These are phyloP conservation scores for Earliella scabrosa DNA, from an alignment of 1,284 basidiomycete species.

Conservation along the genomic window DNA sequence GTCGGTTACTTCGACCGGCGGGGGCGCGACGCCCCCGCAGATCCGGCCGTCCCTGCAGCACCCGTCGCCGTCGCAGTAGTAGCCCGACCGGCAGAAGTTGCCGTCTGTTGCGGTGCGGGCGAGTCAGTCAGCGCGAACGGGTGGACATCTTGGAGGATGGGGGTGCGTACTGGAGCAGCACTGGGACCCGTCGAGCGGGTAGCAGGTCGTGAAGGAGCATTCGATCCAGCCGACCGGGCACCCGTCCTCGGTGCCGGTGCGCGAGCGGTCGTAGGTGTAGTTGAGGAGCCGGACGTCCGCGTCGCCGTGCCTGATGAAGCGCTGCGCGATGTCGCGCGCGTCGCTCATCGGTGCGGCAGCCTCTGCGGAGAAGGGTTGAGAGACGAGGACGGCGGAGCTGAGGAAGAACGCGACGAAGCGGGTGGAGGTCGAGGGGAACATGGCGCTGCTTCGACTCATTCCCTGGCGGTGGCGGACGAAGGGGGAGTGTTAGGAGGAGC, in stretches of 20 bases:
- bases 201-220: slow-evolving; percentile 21
- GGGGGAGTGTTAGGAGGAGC: not conserved
- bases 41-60: slow-evolving; percentile 20
- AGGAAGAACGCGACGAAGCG: not conserved
- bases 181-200: slow-evolving; percentile 21
- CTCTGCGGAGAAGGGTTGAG: not conserved
- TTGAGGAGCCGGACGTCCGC: not conserved
- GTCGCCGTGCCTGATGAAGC: not conserved
- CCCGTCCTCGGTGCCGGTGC: not conserved
- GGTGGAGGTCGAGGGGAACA: not conserved
- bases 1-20: slow-evolving; percentile 18
- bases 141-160: not conserved
- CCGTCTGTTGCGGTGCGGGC: slow-evolving; percentile 9
- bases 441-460: too few species aligned
- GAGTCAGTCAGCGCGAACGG: not conserved
- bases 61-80: slow-evolving; percentile 16
- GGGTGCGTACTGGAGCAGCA: slow-evolving; percentile 19
- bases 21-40: slow-evolving; percentile 17
- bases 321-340: not conserved
- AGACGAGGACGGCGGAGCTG: not conserved
- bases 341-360: not conserved
- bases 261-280: not conserved
- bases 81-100: slow-evolving; percentile 13
- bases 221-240: slow-evolving; percentile 20
- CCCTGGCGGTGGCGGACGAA: not conserved